phyloP scores from a whole-genome alignment of 2,329 filamentous ascomycete genomes.

The Diaporthe nobilis region DNA sequence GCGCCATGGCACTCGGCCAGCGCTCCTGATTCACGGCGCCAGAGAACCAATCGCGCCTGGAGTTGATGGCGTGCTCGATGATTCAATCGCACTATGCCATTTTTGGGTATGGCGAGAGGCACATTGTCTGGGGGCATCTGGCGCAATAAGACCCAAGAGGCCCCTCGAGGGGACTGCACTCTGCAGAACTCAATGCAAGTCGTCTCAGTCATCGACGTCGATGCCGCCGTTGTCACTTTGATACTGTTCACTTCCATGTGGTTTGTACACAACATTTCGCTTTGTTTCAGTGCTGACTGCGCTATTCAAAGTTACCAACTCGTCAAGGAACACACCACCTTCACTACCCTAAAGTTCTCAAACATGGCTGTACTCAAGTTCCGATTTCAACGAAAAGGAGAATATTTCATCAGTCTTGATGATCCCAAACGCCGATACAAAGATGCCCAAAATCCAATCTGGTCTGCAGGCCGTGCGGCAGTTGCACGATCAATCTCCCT shows the following conservation, averaged over 20 bases:
- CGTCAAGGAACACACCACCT: neutral
- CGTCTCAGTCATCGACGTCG: neutral
- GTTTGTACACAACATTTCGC: conserved; percentile 21
- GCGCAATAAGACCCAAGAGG: conserved; percentile 46
- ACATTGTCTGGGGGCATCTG: conserved; percentile 38
- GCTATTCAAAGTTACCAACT: neutral
- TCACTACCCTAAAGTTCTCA: neutral
- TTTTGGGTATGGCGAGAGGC: conserved; percentile 33
- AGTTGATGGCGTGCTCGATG: conserved; percentile 38
- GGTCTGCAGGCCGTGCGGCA: neutral
- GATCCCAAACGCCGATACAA: conserved; percentile 10
- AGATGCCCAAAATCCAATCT: neutral
- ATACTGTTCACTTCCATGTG: neutral
- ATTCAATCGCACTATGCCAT: conserved; percentile 36
- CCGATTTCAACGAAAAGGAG: neutral
- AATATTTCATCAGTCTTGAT: neutral
- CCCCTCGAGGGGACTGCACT: conserved; percentile 10
- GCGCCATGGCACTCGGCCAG: conserved; percentile 36
- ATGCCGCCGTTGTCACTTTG: neutral
- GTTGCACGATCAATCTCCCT: neutral
- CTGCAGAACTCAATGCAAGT: neutral
- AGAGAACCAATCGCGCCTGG: conserved; percentile 34
- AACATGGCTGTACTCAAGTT: neutral
- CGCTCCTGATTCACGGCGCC: conserved; percentile 20
- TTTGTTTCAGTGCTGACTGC: neutral